Percentiles rank a stretch among this genome's conserved stretches.
phyloP scores from a whole-genome alignment of 1,139 yeast species.

The Geotrichum armillariae region DNA sequence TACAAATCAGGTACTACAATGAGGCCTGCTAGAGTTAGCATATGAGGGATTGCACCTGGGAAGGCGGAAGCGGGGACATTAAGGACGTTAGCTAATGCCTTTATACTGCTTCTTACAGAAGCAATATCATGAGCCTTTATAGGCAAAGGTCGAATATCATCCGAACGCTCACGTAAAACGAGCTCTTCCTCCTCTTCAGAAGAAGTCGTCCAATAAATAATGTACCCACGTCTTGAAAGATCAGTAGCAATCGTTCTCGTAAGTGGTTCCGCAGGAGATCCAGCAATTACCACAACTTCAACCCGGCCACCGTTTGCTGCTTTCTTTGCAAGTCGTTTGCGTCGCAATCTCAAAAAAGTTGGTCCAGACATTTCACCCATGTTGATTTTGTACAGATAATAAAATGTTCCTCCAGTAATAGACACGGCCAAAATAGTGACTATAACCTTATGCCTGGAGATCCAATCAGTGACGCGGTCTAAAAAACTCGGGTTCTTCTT shows the following conservation, averaged over 20 bases:
- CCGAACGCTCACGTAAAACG: constrained; percentile 52
- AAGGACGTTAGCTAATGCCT: constrained; percentile 44
- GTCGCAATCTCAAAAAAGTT: constrained; percentile 17
- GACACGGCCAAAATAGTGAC: constrained; percentile 30
- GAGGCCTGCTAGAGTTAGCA: constrained; percentile 53
- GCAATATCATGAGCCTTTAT: constrained; percentile 46
- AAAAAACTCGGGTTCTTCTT: neutral
- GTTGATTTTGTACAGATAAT: constrained; percentile 26
- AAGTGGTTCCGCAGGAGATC: constrained; percentile 76
- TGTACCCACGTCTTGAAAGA: constrained; percentile 74
- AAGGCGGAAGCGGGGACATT: constrained; percentile 47
- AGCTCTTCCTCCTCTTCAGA: constrained; percentile 63
- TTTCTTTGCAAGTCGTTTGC: constrained; percentile 57
- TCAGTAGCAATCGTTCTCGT: constrained; percentile 71
- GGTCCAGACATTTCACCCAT: constrained; percentile 21
- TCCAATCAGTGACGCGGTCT: constrained; percentile 29
- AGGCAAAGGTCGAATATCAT: constrained; percentile 57
- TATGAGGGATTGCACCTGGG: constrained; percentile 55
- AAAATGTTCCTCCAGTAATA: constrained; percentile 28
- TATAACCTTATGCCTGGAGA: constrained; percentile 30
- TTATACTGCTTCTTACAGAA: constrained; percentile 41
- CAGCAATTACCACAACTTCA: constrained; percentile 72
- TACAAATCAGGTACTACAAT: constrained; percentile 65
- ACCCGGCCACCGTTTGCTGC: constrained; percentile 69
- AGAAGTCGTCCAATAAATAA: constrained; percentile 71